These are phyloP conservation scores for Xylariaceae sp. DNA, from an alignment of 2,329 filamentous ascomycete species.

Conservation along the genomic window DNA sequence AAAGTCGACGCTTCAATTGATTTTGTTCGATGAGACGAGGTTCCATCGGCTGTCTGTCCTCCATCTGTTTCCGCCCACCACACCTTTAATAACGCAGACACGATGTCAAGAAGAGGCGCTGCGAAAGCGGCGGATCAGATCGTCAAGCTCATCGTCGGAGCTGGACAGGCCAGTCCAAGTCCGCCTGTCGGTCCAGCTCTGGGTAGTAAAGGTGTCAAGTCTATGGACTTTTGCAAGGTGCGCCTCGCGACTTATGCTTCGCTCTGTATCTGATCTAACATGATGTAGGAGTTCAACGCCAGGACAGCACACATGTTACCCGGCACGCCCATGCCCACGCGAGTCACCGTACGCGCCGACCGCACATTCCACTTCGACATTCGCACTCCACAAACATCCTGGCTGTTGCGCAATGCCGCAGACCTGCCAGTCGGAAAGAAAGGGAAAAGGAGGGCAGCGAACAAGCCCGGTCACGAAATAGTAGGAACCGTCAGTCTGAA, in stretches of 20 bases:
- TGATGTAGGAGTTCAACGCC: constrained; percentile 85
- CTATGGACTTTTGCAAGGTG: constrained; percentile 99
- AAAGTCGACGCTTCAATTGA: background rate
- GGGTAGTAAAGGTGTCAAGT: constrained; percentile 96
- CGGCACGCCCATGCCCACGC: constrained; percentile 84
- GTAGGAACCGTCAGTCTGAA: constrained; percentile 89
- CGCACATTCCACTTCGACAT: constrained; percentile 90
- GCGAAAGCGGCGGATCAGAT: constrained; percentile 60
- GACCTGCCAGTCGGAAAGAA: constrained; percentile 68
- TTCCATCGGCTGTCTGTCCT: background rate
- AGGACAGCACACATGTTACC: constrained; percentile 77
- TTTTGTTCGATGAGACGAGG: background rate
- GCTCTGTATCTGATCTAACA: constrained; percentile 14
- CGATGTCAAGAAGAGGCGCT: constrained; percentile 51
- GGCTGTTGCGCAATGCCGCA: constrained; percentile 79
- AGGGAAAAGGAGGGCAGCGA: constrained; percentile 73
- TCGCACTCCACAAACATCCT: constrained; percentile 91
- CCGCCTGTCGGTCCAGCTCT: constrained; percentile 94
- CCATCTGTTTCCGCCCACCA: background rate
- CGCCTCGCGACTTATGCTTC: background rate
- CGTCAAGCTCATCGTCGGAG: constrained; percentile 96
- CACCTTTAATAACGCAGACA: constrained; percentile 12
- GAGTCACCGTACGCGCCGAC: constrained; percentile 88
- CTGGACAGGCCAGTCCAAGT: constrained; percentile 89
- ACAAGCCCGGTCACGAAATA: constrained; percentile 68